phyloP scores from a whole-genome alignment of 2,329 filamentous ascomycete species.

The Cyphellophora attinorum region DNA sequence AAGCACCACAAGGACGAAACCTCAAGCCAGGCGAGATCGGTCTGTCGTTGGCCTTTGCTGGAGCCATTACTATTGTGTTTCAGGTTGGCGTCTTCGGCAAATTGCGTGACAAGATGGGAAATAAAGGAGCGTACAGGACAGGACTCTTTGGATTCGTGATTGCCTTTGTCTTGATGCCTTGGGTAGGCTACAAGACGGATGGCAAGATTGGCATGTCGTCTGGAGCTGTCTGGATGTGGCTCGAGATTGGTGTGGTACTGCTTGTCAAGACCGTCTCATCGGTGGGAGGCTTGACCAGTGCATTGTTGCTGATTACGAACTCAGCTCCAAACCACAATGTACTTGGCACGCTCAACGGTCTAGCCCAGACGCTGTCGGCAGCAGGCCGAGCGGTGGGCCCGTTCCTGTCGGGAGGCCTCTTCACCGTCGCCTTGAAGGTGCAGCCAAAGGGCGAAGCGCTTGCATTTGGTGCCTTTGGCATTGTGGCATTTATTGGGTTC shows the following conservation, averaged over 20 bases:
- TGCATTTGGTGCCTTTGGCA: slow-evolving; percentile 80
- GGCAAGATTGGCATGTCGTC: slow-evolving; percentile 43
- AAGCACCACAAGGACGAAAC: slow-evolving; percentile 64
- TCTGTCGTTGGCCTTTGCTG: slow-evolving; percentile 73
- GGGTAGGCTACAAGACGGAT: slow-evolving; percentile 63
- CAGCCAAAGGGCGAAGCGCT: slow-evolving; percentile 73
- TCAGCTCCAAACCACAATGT: slow-evolving; percentile 77
- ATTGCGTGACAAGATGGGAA: slow-evolving; percentile 70
- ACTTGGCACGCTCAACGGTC: slow-evolving; percentile 80
- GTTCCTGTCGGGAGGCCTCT: slow-evolving; percentile 77
- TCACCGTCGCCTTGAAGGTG: slow-evolving; percentile 65
- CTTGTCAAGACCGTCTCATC: slow-evolving; percentile 84
- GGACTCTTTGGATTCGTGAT: slow-evolving; percentile 71
- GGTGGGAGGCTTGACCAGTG: slow-evolving; percentile 81
- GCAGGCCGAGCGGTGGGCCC: slow-evolving; percentile 82
- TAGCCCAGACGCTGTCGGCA: slow-evolving; percentile 88
- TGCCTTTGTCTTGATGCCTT: slow-evolving; percentile 81
- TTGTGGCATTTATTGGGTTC: slow-evolving; percentile 72
- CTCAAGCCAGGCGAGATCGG: slow-evolving; percentile 75
- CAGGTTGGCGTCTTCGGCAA: slow-evolving; percentile 77
- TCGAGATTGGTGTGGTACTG: slow-evolving; percentile 70
- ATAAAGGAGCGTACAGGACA: slow-evolving; percentile 71
- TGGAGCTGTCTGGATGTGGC: slow-evolving; percentile 63
- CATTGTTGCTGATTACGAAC: slow-evolving; percentile 85
- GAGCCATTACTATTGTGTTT: slow-evolving; percentile 77